Evolutionary conservation across 2,329 filamentous ascomycete genomes (phyloP), one percentile per base, ranked within the genome.

Genomic region (Grosmannia clavigera): DNA sequence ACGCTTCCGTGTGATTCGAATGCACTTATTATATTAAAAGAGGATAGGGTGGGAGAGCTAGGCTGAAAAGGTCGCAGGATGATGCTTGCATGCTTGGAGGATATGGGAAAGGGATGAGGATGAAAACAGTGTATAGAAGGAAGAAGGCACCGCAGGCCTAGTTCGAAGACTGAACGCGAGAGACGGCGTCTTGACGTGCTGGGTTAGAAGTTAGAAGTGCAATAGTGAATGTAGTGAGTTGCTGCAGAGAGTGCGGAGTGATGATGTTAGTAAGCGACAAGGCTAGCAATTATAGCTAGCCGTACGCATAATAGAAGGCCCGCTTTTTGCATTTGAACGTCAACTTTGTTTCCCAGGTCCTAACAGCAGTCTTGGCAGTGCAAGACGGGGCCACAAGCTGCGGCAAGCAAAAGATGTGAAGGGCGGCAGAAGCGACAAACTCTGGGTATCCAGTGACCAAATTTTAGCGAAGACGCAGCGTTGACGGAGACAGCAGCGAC

Each of bases 121-220:
- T 1, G 43, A n/a, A 46, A 46, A n/a, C 43, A 46, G 19, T n/a
- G 6, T 46, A 46, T 19, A 46, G 43, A 46, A 9, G 43, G 9
- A 9, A n/a, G 3, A 46, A 46, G 43, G 43, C 43, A n/a, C 43
- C 16, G 19, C 43, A 46, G 43, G 43, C 43, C 43, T 46, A 19
- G 43, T 19, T 46, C 43, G 25, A 19, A 33, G 55, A 35, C 14
- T 22, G 38, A 38, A 25, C 7, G 14, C 14, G 50, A 29, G 6
- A 27, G 43, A 57, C 29, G 43, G 56, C 56, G 56, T 58, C 56
- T 58, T 51, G 31, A 38, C 56, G 35, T 58, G 43, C 31, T 58
- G 56, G 43, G 43, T 19, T 27, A 22, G n/a, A 38, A 51, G 43
- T 48, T 38, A 22, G 29, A 38, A 51, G 43, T 48, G 29, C 7